These are phyloP conservation scores for Myxozyma melibiosi DNA, from an alignment of 805 yeast genomes.

Conservation along the genomic window DNA sequence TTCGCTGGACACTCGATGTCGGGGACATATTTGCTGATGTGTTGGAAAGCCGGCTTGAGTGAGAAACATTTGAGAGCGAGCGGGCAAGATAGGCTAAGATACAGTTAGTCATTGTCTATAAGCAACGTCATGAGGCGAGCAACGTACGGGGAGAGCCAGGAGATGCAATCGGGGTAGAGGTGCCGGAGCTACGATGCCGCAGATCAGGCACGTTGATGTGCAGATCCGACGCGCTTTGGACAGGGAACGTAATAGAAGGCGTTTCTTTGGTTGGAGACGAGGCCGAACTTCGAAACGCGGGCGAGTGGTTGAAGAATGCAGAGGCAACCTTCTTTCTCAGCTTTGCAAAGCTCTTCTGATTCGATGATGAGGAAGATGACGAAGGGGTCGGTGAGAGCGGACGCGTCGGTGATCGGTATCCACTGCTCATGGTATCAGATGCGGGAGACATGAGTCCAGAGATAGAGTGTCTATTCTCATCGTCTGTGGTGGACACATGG, in stretches of 20 bases:
- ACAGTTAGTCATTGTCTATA: not conserved
- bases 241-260: conserved; percentile 6
- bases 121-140: not conserved
- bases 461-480: not conserved
- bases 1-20: not conserved
- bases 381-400: conserved; percentile 27
- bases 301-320: conserved; percentile 13
- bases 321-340: conserved; percentile 18
- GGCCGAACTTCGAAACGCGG: not conserved
- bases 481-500: not conserved
- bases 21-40: conserved; percentile 4
- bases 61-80: conserved; percentile 20
- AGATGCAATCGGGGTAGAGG: conserved; percentile 15
- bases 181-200: not conserved
- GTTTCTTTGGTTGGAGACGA: conserved; percentile 6
- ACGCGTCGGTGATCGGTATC: not conserved
- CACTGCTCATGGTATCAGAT: not conserved
- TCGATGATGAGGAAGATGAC: conserved; percentile 22
- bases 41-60: conserved; percentile 4
- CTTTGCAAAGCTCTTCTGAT: conserved; percentile 12
- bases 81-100: conserved; percentile 10
- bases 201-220: not conserved
- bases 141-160: conserved; percentile 22
- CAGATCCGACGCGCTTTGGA: conserved; percentile 21
- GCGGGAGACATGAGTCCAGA: conserved; percentile 23